Base-by-base conservation (phyloP, 208 protist genomes). In the Trypanosoma boissoni region DNA sequence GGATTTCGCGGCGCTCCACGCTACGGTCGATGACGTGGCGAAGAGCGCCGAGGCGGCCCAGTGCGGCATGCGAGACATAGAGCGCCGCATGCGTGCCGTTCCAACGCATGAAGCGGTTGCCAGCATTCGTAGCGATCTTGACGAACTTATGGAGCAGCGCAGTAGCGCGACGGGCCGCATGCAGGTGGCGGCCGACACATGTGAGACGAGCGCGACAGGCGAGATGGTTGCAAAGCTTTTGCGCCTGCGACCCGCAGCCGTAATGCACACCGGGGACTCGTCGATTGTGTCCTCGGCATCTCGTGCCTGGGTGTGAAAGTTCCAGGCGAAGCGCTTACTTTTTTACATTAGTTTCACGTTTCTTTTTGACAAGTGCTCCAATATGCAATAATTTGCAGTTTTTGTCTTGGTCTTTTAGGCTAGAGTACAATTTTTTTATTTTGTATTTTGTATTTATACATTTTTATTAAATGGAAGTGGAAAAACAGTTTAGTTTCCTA, bases 191-290 rank as follows among this genome's bases (percentile, higher is more conserved):
- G n/a, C n/a, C n/a, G n/a, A n/a, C n/a, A n/a, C n/a, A n/a, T n/a
- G n/a, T n/a, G n/a, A n/a, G n/a, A n/a, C n/a, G n/a, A n/a, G n/a
- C n/a, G 48, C 54, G 42, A 50, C 59, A 9, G 59, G 29, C 12
- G 59, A 66, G 50, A 43, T n/a, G 29, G 37, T 66, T n/a, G 59
- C 59, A 18, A 10, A 51, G 9, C 50, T 66, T 50, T 50, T 66
- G 18, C 26, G 58, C 14, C 27, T 52, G 42, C 24, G 48, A 24
- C 59, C 59, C 2, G 50, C 42, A 16, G 50, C 42, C 2, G 10
- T 42, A 14, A 52, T 52, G 28, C 18, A 26, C 18, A 52, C 49
- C 0, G 34, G 8, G 34, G 34, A 39, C 12, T 16, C 6, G 12
- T 39, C 34, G 8, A 12, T 12, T 12, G 34, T 39, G 34, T 39